Evolutionary conservation across 2,329 filamentous ascomycete genomes (phyloP), one percentile per base, ranked within the genome.

Genomic region (Penicillium rolfsii): DNA sequence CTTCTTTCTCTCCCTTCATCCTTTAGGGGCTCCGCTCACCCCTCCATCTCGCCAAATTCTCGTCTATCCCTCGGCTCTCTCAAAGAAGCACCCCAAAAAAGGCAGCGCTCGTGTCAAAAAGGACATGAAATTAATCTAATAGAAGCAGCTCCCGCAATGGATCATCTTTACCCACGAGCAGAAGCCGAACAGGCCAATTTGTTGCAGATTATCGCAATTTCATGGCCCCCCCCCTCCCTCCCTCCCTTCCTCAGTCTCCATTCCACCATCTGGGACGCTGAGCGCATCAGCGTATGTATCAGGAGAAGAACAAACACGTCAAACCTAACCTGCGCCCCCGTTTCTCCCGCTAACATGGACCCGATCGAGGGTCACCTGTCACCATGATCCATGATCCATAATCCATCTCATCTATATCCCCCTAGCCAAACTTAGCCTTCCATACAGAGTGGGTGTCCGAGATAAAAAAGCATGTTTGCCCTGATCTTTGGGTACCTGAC

Each of bases 81-180:
- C 2, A 6, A 35, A 33, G 2, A 22, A n/a, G 8, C 2, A 28
- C 19, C 33, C 11, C 28, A 50, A 35, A 50, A 50, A 35, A 50
- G 22, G 35, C 16, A 35, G 9, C 35, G n/a, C 40, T 41, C 49
- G 41, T 26, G 9, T 50, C 53, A 52, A 49, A 12, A 26, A 24
- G 24, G 38, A 33, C 14, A 43, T 22, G 12, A 54, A 26, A 43
- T 45, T 45, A 19, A 50, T 19, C 19, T 30, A 26, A 50, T 22
- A 7, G 26, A 50, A 30, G n/a, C 46, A 50, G 28, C 30, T 19
- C n/a, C 53, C 43, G n/a, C 46, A 22, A n/a, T 11, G 22, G 28
- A 45, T 52, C 55, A 58, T 33, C 35, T 33, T 16, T 59, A 53
- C 54, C 64, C 64, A 64, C 64, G 46, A 50, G 19, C 30, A 58